A percentile compares a stretch with the other conserved stretches of the same genome.
Conservation (phyloP, 352 stramenopile genomes). For the Globisporangium nagaii region DNA sequence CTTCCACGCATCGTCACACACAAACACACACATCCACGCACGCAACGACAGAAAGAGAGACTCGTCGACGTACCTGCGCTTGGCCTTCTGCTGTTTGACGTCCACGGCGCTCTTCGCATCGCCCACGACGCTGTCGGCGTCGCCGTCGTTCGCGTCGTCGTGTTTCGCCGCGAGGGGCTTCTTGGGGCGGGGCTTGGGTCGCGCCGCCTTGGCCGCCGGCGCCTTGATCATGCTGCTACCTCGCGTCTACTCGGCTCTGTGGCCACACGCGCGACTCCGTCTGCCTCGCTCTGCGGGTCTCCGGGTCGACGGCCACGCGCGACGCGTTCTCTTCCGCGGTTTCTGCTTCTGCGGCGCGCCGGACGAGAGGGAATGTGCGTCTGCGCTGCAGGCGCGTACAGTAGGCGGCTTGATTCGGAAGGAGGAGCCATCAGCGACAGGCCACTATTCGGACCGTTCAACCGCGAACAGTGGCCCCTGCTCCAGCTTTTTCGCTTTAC, state of each 20-base stretch:
- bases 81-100: slow-evolving; percentile 30
- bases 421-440: no score
- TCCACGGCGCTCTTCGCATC: slow-evolving; percentile 7
- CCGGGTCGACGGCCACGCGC: no score
- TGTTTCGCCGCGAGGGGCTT: slow-evolving; percentile 10
- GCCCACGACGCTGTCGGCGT: background rate
- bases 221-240: slow-evolving; percentile 12
- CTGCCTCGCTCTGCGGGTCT: no score
- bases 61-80: slow-evolving; percentile 22
- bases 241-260: background rate
- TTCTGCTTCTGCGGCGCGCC: background rate
- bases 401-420: no score
- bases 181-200: slow-evolving; percentile 13
- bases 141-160: slow-evolving; percentile 4
- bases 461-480: no score
- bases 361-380: background rate
- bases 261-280: background rate
- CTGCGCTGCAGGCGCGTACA: no score
- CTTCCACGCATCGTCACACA: background rate
- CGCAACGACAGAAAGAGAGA: background rate
- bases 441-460: no score
- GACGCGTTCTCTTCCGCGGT: no score
- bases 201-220: background rate
- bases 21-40: background rate
- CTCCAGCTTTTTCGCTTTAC: no score